Evolutionary conservation across 106 monocot species (phyloP), one percentile per base, ranked within the genome.

Genomic region (Platanthera guangdongensis): DNA sequence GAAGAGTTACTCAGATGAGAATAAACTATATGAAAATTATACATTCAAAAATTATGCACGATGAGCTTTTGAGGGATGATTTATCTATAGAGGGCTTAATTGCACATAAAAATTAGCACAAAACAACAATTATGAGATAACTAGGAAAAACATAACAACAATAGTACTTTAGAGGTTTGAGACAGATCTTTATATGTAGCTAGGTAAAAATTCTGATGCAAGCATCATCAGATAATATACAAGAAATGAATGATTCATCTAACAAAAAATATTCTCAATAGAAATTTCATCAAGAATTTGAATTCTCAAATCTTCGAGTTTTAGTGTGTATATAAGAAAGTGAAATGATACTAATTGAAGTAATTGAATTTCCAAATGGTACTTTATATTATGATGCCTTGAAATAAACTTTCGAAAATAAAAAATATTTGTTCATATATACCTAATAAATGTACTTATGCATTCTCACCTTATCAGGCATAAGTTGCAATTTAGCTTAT

Each of bases 401-500:
- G 12, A 13, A 47, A 12, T 45, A 46, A 68, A 70, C 15, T 47
- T 47, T 47, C 47, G 15, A 55, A 54, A 15, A n/a, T 54, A 9
- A 6, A 22, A 57, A 57, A 11, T 54, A 74, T 45, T 63, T 21
- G 9, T 19, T 28, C 15, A 13, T 32, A 19, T 16, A 71, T 82
- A 87, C 91, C 91, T 91, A 21, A 88, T 86, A 68, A 84, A 91
- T 57, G 91, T 86, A 80, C 91, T 91, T 68, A 88, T 91, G 88
- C 91, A 91, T 55, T 91, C 91, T 62, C 84, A 82, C 82, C 86
- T 85, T 84, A 91, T 80, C 47, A 88, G 90, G 59, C 91, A 91
- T 25, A 88, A 76, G 77, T 91, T 91, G 63, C 91, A 91, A 69
- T 91, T 91, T 75, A 87, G 90, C 78, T 88, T 91, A 77, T 81